Base-by-base conservation (phyloP, 2,329 filamentous ascomycete species). In the Eutypella sp. region DNA sequence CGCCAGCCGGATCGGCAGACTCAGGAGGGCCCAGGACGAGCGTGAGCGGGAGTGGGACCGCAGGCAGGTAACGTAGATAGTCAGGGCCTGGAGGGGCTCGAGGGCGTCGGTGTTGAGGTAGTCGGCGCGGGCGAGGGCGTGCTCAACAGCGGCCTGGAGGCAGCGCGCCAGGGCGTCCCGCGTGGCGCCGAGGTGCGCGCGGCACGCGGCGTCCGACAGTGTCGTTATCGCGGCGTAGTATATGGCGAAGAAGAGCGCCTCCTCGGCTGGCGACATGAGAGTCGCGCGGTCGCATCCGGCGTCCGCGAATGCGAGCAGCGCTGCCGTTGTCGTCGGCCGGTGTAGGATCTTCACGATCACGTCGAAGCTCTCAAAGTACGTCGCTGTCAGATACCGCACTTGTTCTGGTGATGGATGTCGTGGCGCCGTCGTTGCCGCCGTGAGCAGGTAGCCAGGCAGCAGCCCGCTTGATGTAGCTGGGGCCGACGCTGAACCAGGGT, bases 321-420 rank as follows among this genome's bases (percentile, higher is more conserved):
- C 50, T 2, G 52, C 56, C 13, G 49, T 39, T 20, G 68, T 54
- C 1, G 68, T 70, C 3, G 71, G 71, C n/a, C 64, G 61, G 49
- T 74, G 71, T 4, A 74, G 49, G 25, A 74, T 62, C 54, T 74
- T 74, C 47, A 74, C 55, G 27, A 71, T 58, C 41, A 69, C 64
- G 36, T 74, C 71, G 16, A 73, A 67, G 23, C 69, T 72, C 25
- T 57, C 55, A 42, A 65, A 66, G 52, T 66, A 74, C 10, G 59
- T 59, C 1, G 55, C 45, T 42, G 64, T 62, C 13, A 74, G 58
- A 23, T 59, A 62, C 19, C 60, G 56, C 42, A 73, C 67, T 38
- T 67, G 65, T 18, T 67, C 57, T 2, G 64, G 60, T 2, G 62
- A 47, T 20, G 71, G 71, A 31, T 73, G 71, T 2, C 50, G 24